Evolutionary conservation across 306 rosid species (phyloP), one percentile per base, ranked within the genome.

Genomic region (Benincasa hispida): DNA sequence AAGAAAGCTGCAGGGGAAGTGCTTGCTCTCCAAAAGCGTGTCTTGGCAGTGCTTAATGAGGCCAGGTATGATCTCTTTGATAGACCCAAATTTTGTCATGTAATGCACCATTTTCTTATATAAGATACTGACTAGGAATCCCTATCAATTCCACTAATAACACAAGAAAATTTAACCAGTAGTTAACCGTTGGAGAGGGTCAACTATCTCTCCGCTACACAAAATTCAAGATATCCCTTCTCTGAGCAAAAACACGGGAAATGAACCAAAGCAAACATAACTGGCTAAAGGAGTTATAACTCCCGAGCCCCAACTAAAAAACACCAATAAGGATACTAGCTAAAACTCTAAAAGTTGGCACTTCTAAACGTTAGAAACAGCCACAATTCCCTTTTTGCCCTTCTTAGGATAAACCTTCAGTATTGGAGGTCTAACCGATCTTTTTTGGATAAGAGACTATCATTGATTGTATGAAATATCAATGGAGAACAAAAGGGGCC

Each of bases 1-100:
- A 92, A 92, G 80, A 92, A 85, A 73, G 98, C 98, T 37, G 96
- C 98, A 0, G 94, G 92, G 53, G 98, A 92, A 88, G 96, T 92
- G 53, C 85, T 92, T 69, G 94, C 98, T 74, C 98, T 92, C 84
- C 98, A 92, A 78, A 92, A 92, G 84, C 92, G 98, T 37, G 98
- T 92, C 69, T 84, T 92, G 85, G 82, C 87, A 45, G 94, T 92
- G 63, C 89, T 92, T 76, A 92, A 92, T 79, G 96, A 90, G 76
- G 96, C 98, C 75, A 90, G 93, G 98, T 90, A 83, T 37, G 63
- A 76, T 81, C 53, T 69, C 62, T 50, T 70, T 28, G 27, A n/a
- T 53, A 56, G 34, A 50, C 72, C 60, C 37, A 32, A 42, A 55
- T 17, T 68, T 41, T 79, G 30, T 51, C 56, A 41, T 68, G 74